Evolutionary conservation across 495 filamentous ascomycete species (phyloP).

Genomic region (Platismatia glauca): DNA sequence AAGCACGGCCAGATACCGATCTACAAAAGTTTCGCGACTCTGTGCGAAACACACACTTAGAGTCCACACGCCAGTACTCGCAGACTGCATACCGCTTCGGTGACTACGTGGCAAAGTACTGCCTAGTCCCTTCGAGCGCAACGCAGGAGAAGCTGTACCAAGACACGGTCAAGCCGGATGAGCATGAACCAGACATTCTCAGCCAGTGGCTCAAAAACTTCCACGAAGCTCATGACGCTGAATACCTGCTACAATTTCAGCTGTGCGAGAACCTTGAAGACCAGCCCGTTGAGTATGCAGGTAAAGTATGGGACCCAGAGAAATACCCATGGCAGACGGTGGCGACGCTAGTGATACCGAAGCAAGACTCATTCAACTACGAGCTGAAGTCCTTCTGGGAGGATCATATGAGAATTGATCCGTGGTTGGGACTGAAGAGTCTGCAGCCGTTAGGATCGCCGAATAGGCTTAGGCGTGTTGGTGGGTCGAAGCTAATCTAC

Average conservation of each 20-base stretch:
- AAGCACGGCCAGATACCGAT: slow-evolving; percentile 34
- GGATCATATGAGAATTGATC: slow-evolving; percentile 39
- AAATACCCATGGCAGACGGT: slow-evolving; percentile 44
- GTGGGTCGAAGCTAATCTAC: slow-evolving; percentile 13
- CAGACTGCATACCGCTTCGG: slow-evolving; percentile 43
- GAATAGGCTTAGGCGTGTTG: slow-evolving; percentile 38
- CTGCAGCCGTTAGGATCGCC: slow-evolving; percentile 37
- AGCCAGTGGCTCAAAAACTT: slow-evolving; percentile 35
- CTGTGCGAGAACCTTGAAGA: slow-evolving; percentile 39
- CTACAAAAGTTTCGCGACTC: slow-evolving; percentile 35
- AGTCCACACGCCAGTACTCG: slow-evolving; percentile 38
- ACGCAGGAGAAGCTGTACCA: slow-evolving; percentile 36
- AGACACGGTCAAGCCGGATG: slow-evolving; percentile 33
- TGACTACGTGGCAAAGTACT: slow-evolving; percentile 42
- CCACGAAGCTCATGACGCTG: slow-evolving; percentile 36
- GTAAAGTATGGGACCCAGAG: slow-evolving; percentile 39
- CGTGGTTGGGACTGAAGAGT: slow-evolving; percentile 37
- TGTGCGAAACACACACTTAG: slow-evolving; percentile 34
- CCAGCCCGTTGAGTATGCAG: slow-evolving; percentile 42
- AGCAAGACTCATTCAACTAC: slow-evolving; percentile 38
- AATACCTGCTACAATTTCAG: slow-evolving; percentile 40
- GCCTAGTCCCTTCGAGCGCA: slow-evolving; percentile 34
- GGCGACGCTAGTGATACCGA: slow-evolving; percentile 35
- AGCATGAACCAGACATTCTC: slow-evolving; percentile 34
- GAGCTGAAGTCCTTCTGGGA: slow-evolving; percentile 39